Conservation (phyloP, 805 yeast genomes). For the Yamadazyma phyllophila region DNA sequence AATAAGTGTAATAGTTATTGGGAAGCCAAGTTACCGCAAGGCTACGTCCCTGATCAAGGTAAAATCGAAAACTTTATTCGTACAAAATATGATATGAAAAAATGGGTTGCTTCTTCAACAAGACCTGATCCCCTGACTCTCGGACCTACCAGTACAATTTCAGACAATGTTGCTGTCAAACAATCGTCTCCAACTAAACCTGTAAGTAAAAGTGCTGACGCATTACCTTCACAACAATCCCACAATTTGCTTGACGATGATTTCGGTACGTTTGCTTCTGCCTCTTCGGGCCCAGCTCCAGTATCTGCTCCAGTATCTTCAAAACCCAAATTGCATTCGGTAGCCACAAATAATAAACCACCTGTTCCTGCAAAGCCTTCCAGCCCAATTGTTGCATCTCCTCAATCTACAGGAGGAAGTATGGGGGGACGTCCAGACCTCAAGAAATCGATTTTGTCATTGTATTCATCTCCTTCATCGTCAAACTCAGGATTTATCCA, state of each 20-base stretch:
- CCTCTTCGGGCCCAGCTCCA: constrained; percentile 1
- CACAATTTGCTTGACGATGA: constrained; percentile 37
- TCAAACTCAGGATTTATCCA: constrained; percentile 41
- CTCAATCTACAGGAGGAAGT: constrained; percentile 38
- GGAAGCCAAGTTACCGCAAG: constrained; percentile 74
- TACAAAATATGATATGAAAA: constrained; percentile 86
- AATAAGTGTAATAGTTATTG: constrained; percentile 73
- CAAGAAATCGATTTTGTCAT: constrained; percentile 85
- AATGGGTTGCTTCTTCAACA: constrained; percentile 66
- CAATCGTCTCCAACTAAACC: constrained; percentile 2
- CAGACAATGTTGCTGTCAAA: background rate
- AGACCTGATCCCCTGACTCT: constrained; percentile 57
- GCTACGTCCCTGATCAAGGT: constrained; percentile 74
- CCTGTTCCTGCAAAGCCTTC: background rate
- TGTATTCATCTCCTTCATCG: constrained; percentile 64
- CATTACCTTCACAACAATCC: background rate
- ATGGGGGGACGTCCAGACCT: constrained; percentile 68
- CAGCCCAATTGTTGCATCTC: constrained; percentile 14
- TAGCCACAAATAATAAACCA: background rate
- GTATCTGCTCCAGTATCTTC: constrained; percentile 21
- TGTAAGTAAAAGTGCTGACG: constrained; percentile 5
- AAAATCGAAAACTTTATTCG: constrained; percentile 87
- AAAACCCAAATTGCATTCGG: background rate
- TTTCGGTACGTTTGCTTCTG: constrained; percentile 40
- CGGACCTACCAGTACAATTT: background rate